Percentiles rank a stretch among this genome's conserved stretches.
These are phyloP conservation scores for Funneliformis mosseae DNA, from an alignment of 192 early-diverging fungal genomes.

Conservation along the genomic window DNA sequence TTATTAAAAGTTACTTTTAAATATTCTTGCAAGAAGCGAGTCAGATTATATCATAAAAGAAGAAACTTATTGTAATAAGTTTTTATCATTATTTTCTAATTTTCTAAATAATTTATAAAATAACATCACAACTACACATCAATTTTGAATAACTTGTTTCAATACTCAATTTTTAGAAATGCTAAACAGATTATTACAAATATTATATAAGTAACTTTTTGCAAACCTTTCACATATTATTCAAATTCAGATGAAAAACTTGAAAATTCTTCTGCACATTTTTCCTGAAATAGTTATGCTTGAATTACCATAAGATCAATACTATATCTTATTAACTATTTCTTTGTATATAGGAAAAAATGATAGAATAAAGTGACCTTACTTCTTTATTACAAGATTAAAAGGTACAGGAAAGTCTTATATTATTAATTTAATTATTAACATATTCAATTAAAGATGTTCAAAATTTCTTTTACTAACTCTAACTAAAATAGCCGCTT, in stretches of 20 bases:
- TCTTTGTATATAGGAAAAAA: background rate
- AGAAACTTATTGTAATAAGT: background rate
- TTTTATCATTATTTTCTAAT: background rate
- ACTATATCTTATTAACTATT: background rate
- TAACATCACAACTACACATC: background rate
- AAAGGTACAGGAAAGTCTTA: background rate
- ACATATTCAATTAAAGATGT: background rate
- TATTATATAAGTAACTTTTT: background rate
- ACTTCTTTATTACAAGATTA: background rate
- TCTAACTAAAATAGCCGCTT: background rate
- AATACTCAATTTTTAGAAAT: background rate
- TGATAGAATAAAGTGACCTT: background rate
- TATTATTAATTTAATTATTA: background rate
- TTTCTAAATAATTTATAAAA: background rate
- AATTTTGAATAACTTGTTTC: background rate
- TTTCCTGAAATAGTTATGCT: background rate
- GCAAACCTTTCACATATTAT: too few relatives aligned
- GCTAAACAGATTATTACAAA: background rate
- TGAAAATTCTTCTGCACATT: background rate
- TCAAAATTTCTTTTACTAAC: too few relatives aligned
- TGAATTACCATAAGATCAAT: conserved; percentile 4
- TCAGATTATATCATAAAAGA: too few relatives aligned
- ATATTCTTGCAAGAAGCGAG: too few relatives aligned
- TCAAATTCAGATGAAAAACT: background rate
- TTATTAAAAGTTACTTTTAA: conserved; percentile 9